Evolutionary conservation across 192 early-diverging fungal species (phyloP), one percentile per base, ranked within the genome.

Genomic region (Coemansia sp.): DNA sequence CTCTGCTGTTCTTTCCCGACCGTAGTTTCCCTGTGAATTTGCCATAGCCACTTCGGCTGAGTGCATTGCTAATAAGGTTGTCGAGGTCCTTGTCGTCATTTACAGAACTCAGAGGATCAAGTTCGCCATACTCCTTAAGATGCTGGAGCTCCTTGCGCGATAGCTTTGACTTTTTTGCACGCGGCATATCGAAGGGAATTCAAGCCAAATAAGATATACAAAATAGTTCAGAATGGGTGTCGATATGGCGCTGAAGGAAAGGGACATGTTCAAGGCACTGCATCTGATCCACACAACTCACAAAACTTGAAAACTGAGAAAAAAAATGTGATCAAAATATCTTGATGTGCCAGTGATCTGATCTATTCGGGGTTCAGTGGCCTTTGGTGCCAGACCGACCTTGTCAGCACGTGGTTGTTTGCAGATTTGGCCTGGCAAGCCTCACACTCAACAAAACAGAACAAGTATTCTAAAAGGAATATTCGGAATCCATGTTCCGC

Each of bases 61-160:
- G 76, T 12, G 79, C 79, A 12, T 68, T 73, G 67, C 79, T 73
- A 25, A 82, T 76, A 31, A 70, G 50, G 22, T 69, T 70, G 27
- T 82, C 79, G 24, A 82, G 59, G 26, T 68, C 64, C 19, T 73
- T 73, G 19, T 71, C 79, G 7, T 65, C 75, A 28, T 30, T 55
- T 23, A 55, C 54, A 28, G 64, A 60, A 54, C 53, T 73, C 5
- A 77, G 64, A 18, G 79, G 75, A 63, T 82, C 85, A 4, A 90
- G 75, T 61, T 90, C 88, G 54, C 89, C 89, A 64, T 90, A 90
- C 32, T 90, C 89, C 41, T 87, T 82, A 56, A 90, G 81, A 64
- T 85, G 78, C 64, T 81, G 73, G 41, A 81, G 65, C 54, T 81
- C 69, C 62, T 71, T 81, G 28, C 78, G 78, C 23, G 78, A 71